Evolutionary conservation across 257 asterid species (phyloP).

Genomic region (Fraxinus americana): DNA sequence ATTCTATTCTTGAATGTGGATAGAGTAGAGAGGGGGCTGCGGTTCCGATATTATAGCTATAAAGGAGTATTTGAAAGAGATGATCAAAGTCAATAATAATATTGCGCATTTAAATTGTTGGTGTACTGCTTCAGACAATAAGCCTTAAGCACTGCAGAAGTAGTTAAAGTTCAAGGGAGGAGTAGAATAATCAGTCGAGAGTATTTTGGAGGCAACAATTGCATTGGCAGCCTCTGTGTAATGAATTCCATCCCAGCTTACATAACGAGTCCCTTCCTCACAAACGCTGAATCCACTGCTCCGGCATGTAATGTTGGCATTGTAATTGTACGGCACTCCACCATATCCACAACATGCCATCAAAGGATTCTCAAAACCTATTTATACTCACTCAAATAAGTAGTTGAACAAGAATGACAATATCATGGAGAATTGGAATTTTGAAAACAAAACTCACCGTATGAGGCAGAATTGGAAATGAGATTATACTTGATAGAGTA

Average conservation of each 20-base stretch:
- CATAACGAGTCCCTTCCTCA: slow-evolving; percentile 24
- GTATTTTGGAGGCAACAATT: slow-evolving; percentile 48
- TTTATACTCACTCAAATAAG: not conserved
- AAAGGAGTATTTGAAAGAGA: not conserved
- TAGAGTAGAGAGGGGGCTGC: no score
- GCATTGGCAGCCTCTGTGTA: slow-evolving; percentile 54
- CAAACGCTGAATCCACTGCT: slow-evolving; percentile 32
- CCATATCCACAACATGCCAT: slow-evolving; percentile 70
- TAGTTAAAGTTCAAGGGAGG: slow-evolving; percentile 40
- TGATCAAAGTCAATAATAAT: not conserved
- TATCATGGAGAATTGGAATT: not conserved
- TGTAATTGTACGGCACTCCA: slow-evolving; percentile 49
- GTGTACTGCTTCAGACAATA: not conserved
- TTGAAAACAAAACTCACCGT: slow-evolving; percentile 32
- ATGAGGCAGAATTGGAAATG: slow-evolving; percentile 33
- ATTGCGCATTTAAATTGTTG: not conserved
- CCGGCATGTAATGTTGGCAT: slow-evolving; percentile 36
- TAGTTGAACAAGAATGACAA: no score
- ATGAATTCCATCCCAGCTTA: slow-evolving; percentile 66
- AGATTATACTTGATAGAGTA: slow-evolving; percentile 52
- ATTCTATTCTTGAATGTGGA: not conserved
- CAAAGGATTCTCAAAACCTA: slow-evolving; percentile 52
- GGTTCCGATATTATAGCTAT: no score
- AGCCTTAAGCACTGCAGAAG: slow-evolving; percentile 25
- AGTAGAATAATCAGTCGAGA: slow-evolving; percentile 41